Evolutionary conservation across 768 basidiomycete genomes (phyloP), one percentile per base, ranked within the genome.

Genomic region (Boletus rubescentipes): DNA sequence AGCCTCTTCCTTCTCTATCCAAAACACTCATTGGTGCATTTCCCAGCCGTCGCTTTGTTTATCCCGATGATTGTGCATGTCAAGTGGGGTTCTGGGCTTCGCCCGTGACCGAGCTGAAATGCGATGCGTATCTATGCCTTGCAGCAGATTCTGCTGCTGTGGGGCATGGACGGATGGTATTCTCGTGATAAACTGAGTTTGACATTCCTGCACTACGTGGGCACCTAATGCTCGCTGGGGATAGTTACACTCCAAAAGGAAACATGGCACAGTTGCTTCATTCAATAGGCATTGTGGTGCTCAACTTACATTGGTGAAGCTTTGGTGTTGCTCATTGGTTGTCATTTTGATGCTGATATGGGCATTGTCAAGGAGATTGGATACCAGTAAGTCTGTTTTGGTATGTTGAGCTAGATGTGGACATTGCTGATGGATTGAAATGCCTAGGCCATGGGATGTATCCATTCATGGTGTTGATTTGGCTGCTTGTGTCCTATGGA

Each of bases 251-350:
- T 68, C 73, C n/a, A 18, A 85, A 85, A 4, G 95, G 91, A 8
- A 81, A 79, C 60, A 96, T 96, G 92, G 84, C 80, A 1, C 93
- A 96, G 71, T 86, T 89, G 9, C 73, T 96, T 23, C 79, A 94
- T 43, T 87, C 89, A 12, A 67, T 93, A 61, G 93, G 94, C 6
- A 91, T 89, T 61, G 90, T 89, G 1, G 91, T 92, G 7, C 72
- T 93, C 46, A 94, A 97, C 64, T 66, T 94, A 55, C 96, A 93
- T 62, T 94, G 92, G 93, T 90, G 58, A 56, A 80, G 69, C 26
- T 47, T n/a, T n/a, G n/a, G n/a, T n/a, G n/a, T 23, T 34, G 9
- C 2, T 21, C 32, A 2, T 45, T 15, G n/a, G 7, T 11, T 23
- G 12, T 46, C n/a, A 6, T 10, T 12, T 26, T 3, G 34, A 43